phyloP scores from a whole-genome alignment of 768 basidiomycete species.

The Naganishia onofrii region DNA sequence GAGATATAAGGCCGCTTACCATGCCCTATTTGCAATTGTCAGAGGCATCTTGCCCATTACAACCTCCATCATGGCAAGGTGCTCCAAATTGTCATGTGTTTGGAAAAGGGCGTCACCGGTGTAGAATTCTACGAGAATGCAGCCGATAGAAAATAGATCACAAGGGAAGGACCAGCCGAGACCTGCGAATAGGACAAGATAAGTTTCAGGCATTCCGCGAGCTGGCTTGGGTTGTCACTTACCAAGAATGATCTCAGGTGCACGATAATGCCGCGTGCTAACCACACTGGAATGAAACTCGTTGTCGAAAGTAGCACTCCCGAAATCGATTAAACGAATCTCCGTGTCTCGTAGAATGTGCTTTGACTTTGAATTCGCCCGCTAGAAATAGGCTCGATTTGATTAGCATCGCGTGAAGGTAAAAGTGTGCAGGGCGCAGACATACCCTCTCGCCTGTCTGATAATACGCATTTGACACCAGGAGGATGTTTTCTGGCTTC shows the following conservation, averaged over 20 bases:
- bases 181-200: constrained; percentile 57
- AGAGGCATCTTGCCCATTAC: constrained; percentile 98
- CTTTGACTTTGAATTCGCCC: constrained; percentile 66
- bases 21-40: constrained; percentile 59
- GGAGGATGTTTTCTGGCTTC: constrained; percentile 96
- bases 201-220: constrained; percentile 2
- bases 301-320: constrained; percentile 93
- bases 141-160: constrained; percentile 96
- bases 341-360: constrained; percentile 80
- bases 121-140: constrained; percentile 97
- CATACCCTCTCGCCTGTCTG: constrained; percentile 20
- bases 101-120: constrained; percentile 98
- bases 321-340: constrained; percentile 96
- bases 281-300: constrained; percentile 99
- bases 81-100: constrained; percentile 97
- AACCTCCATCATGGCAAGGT: constrained; percentile 99
- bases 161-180: constrained; percentile 98
- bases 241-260: constrained; percentile 98
- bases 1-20: constrained; percentile 34
- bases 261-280: constrained; percentile 95
- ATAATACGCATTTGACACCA: constrained; percentile 74
- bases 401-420: no score
- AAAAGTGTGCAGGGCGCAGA: background rate
- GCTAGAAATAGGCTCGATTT: constrained; percentile 52
- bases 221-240: constrained; percentile 41